Evolutionary conservation across 345 rosid species (phyloP).

Genomic region (Salix koriyanagi): DNA sequence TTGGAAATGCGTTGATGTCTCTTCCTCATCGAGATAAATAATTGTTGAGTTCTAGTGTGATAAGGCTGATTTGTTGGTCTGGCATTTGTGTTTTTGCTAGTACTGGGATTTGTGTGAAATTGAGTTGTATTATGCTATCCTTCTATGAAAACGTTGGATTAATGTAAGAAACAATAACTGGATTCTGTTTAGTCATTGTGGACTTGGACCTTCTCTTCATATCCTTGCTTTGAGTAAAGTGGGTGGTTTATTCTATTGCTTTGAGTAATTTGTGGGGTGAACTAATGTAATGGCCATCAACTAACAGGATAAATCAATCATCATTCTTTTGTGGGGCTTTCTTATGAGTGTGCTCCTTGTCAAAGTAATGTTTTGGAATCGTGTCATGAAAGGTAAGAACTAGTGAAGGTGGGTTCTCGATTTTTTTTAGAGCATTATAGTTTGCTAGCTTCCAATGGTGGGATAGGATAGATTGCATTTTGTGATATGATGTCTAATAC

Average conservation of each 20-base stretch:
- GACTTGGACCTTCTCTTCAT: not conserved
- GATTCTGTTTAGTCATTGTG: not conserved
- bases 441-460: not conserved
- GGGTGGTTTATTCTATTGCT: not conserved
- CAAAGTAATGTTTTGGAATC: constrained; percentile 37
- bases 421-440: not conserved
- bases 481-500: not conserved
- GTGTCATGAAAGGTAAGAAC: constrained; percentile 58
- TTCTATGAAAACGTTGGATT: not conserved
- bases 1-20: not conserved
- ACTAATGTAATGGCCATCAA: constrained; percentile 16
- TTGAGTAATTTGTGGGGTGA: constrained; percentile 1
- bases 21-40: not conserved
- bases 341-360: constrained; percentile 44
- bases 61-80: not conserved
- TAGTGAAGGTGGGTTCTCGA: not conserved
- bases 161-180: not conserved
- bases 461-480: not conserved
- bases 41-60: not conserved
- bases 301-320: constrained; percentile 47
- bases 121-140: not conserved
- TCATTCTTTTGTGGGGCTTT: constrained; percentile 41
- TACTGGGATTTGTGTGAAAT: not conserved
- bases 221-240: not conserved
- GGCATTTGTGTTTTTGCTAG: not conserved